Percentiles rank a stretch among this genome's conserved stretches.
phyloP scores from a whole-genome alignment of 768 basidiomycete species.

The Termitomyces sp. region DNA sequence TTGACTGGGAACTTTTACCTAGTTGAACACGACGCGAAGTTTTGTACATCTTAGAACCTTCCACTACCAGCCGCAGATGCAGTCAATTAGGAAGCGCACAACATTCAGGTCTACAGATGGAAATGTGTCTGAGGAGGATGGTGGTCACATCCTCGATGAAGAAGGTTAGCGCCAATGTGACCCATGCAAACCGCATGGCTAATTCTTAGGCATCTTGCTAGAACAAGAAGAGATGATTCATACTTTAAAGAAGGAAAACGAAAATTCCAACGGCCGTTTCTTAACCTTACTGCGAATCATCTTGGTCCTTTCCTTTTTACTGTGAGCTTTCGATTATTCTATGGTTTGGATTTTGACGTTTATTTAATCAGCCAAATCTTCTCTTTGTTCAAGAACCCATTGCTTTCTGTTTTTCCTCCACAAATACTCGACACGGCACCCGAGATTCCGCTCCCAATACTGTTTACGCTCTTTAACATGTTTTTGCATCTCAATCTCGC shows the following conservation, averaged over 20 bases:
- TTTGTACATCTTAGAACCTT: not conserved
- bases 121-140: conserved; percentile 23
- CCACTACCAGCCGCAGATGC: conserved; percentile 16
- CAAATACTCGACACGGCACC: conserved; percentile 9
- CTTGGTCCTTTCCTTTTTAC: conserved; percentile 36
- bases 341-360: not conserved
- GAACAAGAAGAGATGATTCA: conserved; percentile 60
- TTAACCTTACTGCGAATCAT: conserved; percentile 33
- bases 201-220: conserved; percentile 15
- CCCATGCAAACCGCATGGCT: not conserved
- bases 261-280: conserved; percentile 35
- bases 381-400: conserved; percentile 42
- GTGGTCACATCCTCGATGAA: conserved; percentile 40
- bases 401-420: conserved; percentile 38
- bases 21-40: not conserved
- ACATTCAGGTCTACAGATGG: conserved; percentile 33
- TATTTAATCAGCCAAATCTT: conserved; percentile 37
- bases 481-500: conserved; percentile 46
- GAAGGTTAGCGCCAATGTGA: conserved; percentile 32
- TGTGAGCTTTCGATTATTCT: conserved; percentile 30
- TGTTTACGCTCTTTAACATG: conserved; percentile 44
- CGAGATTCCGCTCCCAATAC: conserved; percentile 39
- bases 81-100: conserved; percentile 36
- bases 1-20: too few species aligned
- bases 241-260: conserved; percentile 39